Evolutionary conservation across 2,329 filamentous ascomycete species (phyloP), one percentile per base, ranked within the genome.

Genomic region (Penicillium sp.): DNA sequence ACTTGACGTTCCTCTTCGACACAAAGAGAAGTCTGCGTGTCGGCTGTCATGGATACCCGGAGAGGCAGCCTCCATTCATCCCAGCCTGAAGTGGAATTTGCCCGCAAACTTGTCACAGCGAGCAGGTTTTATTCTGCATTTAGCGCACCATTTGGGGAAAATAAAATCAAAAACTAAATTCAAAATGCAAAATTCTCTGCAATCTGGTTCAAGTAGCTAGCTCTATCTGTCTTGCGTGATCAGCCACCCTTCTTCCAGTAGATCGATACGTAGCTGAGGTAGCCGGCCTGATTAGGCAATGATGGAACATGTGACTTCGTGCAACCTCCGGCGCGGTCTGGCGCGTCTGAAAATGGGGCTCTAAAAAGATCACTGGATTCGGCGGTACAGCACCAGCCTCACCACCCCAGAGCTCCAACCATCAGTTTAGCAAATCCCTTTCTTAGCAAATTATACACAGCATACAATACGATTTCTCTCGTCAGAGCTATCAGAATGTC

Each of bases 251-350:
- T 3, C 18, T 12, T 12, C 29, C 24, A 18, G 18, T 18, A 18
- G 18, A 18, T 18, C 18, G 18, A 18, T 18, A 18, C 18, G 18
- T 18, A 18, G 18, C 18, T 32, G 11, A 32, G 29, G 8, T 32
- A 32, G 29, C 29, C 29, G 29, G 8, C 29, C 29, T 11, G 29
- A 32, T 32, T 32, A 32, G 29, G 29, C 29, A 9, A 33, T 25
- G 4, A 29, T 42, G 11, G 46, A 61, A 39, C 67, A 70, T 68
- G 67, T 70, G 67, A 70, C 66, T 62, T 66, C 66, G 68, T 58
- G 66, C 64, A 55, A 45, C 29, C 43, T 49, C 46, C 35, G 45
- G 51, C 59, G 62, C 59, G 58, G 56, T 48, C 49, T 49, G 43
- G 53, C 64, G 59, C 59, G 62, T 63, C 55, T 39, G 43, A 32